Conservation (phyloP, 139 green algal genomes). For the Chlorella sp. region DNA sequence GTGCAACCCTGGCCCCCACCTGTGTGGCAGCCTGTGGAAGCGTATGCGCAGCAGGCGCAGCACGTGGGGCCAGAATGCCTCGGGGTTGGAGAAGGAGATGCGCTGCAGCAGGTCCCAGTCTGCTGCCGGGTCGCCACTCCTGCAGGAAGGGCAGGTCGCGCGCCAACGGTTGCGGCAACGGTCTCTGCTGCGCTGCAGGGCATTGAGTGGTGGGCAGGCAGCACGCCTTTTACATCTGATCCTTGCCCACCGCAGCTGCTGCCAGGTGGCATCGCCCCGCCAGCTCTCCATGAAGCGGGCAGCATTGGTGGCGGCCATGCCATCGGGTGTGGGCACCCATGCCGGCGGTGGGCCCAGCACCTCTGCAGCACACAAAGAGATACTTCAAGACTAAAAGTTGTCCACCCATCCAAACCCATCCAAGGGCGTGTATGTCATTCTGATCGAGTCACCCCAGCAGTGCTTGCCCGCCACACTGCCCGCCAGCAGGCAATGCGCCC, state of each 20-base stretch:
- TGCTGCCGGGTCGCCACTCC: slow-evolving; percentile 27
- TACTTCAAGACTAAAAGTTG: too few species aligned
- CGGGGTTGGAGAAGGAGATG: slow-evolving; percentile 61
- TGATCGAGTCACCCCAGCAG: too few species aligned
- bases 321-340: slow-evolving; percentile 62
- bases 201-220: too few species aligned
- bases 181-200: too few species aligned
- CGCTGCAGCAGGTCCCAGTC: slow-evolving; percentile 68
- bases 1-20: slow-evolving; percentile 14
- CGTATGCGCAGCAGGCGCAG: slow-evolving; percentile 57
- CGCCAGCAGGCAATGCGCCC: too few species aligned
- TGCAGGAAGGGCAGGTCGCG: background rate
- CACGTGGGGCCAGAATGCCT: slow-evolving; percentile 71
- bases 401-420: too few species aligned
- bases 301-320: slow-evolving; percentile 60
- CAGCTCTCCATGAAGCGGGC: slow-evolving; percentile 64
- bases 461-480: too few species aligned
- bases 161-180: too few species aligned
- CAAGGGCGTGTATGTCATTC: too few species aligned
- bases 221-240: too few species aligned
- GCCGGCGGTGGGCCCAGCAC: slow-evolving; percentile 63
- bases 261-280: slow-evolving; percentile 34
- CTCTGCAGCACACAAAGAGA: too few species aligned
- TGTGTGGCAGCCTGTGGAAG: slow-evolving; percentile 54
- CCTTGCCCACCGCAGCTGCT: background rate